Evolutionary conservation across 139 green algal species (phyloP), one percentile per base, ranked within the genome.

Genomic region (Pseudopediastrum boryanum): DNA sequence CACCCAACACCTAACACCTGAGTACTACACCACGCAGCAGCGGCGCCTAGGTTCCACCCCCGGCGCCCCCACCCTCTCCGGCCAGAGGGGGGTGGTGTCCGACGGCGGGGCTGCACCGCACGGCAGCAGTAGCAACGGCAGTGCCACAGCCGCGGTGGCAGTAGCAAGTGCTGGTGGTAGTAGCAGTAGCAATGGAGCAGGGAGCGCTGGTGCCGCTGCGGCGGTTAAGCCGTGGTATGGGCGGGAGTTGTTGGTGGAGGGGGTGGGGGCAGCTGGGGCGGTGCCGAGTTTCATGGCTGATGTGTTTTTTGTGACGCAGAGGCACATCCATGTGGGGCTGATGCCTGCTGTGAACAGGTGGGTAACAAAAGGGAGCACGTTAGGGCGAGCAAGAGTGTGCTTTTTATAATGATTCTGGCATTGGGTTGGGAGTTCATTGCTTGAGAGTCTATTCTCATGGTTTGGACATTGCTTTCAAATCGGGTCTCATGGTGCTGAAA

Each of bases 261-360:
- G 31, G 6, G 65, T 41, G 4, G 51, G 58, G 38, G 78, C 75
- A 36, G 76, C 63, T 19, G 68, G 75, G 27, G 79, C 39, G 29
- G n/a, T 10, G 4, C 83, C 89, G 16, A 86, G 87, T 72, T 94
- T 94, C 83, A 85, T 94, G 8, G 83, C 90, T 0, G 90, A 94
- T 41, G 84, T 83, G n/a, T 94, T 94, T 75, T 94, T 93, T 74
- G n/a, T 91, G 19, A 84, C 87, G 0, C 86, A 93, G 79, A 72
- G 77, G 6, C n/a, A 88, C 50, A 56, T 94, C 33, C 83, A 85
- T 27, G 83, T 85, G 44, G 80, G 80, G 39, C 77, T 92, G 25
- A 81, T 94, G 62, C 89, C 87, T 3, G 85, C 87, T 2, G 35
- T 87, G 2, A 63, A 85, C 62, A 70, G 81, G 75, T 86, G 66